Base-by-base conservation (phyloP, 352 stramenopile genomes). In the Phytophthora agathidicida region DNA sequence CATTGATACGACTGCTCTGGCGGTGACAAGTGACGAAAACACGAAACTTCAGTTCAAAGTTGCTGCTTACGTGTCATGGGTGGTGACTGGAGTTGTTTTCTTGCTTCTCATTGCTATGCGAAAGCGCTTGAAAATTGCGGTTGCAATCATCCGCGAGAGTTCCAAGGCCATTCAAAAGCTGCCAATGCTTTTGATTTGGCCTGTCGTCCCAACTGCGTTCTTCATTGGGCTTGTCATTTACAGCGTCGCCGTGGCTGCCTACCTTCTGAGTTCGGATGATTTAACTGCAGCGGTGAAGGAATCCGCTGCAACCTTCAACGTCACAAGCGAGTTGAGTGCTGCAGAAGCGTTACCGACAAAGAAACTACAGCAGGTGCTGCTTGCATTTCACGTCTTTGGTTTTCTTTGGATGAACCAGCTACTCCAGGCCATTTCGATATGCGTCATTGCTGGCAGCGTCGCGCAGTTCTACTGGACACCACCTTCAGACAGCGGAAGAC, bases 321-420 rank as follows among this genome's bases (percentile, higher is more conserved):
- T 70, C 17, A 67, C 73, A 39, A 55, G 53, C 8, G 69, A 53
- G 24, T 31, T 64, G 20, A 51, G 39, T 43, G 41, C 60, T 14
- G 43, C 54, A 19, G 73, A 72, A 13, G 59, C 63, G 0, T 10
- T 73, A 20, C 70, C 74, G 10, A 47, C 60, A 7, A 86, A 86
- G 38, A 73, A 47, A 16, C 50, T 79, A 23, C 83, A 88, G 63
- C 80, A 85, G 32, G 65, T 77, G 3, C 56, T 87, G 33, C 76
- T 91, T 4, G 70, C 62, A 14, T 94, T 89, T 49, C 84, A 94
- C 45, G 53, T 99, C n/a, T 99, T 99, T 67, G 88, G 86, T 36
- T 98, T 97, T 38, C 93, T 99, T 49, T 99, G 97, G 97, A 97
- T 91, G 1, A 96, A 94, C 31, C 86, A 98, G 64, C 97, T 99